phyloP scores from a whole-genome alignment of 2,329 filamentous ascomycete genomes.

The Emmonsiellopsis sp. region DNA sequence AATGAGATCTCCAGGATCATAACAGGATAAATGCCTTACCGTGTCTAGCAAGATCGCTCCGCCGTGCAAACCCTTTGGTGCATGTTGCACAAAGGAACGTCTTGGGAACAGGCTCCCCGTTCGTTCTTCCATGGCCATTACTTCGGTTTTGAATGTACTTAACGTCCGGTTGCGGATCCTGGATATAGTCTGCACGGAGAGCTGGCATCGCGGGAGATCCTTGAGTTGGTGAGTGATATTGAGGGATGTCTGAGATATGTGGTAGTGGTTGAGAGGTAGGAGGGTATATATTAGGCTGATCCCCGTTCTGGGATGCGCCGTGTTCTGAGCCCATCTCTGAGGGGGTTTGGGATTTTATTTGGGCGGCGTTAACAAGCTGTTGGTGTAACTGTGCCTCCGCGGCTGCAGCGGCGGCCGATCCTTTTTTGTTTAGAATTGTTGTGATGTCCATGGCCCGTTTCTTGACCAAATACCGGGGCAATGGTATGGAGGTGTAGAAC shows the following conservation, averaged over 20 bases:
- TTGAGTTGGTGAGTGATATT: slow-evolving; percentile 45
- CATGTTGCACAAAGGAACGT: slow-evolving; percentile 86
- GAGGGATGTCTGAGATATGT: slow-evolving; percentile 42
- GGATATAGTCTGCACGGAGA: slow-evolving; percentile 47
- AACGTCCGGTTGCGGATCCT: slow-evolving; percentile 28
- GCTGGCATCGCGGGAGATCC: slow-evolving; percentile 44
- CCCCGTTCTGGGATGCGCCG: slow-evolving; percentile 46
- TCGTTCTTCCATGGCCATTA: slow-evolving; percentile 32
- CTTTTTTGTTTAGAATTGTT: slow-evolving; percentile 43
- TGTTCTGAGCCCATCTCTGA: slow-evolving; percentile 52
- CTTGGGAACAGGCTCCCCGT: slow-evolving; percentile 48
- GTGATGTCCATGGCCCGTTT: slow-evolving; percentile 41
- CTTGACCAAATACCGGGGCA: not conserved
- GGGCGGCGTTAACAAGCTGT: slow-evolving; percentile 31
- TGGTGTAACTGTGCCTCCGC: slow-evolving; percentile 35
- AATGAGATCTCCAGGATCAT: not conserved
- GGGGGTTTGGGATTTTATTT: slow-evolving; percentile 30
- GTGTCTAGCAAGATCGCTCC: slow-evolving; percentile 89
- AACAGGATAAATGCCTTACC: slow-evolving; percentile 49
- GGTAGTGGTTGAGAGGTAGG: slow-evolving; percentile 45
- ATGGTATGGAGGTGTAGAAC: not conserved
- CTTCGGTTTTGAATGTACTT: slow-evolving; percentile 34
- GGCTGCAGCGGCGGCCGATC: slow-evolving; percentile 32
- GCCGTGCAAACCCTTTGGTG: slow-evolving; percentile 79
- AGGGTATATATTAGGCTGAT: slow-evolving; percentile 48